Base-by-base conservation (phyloP, 2,329 filamentous ascomycete genomes). In the Teratosphaeria gauchensis region DNA sequence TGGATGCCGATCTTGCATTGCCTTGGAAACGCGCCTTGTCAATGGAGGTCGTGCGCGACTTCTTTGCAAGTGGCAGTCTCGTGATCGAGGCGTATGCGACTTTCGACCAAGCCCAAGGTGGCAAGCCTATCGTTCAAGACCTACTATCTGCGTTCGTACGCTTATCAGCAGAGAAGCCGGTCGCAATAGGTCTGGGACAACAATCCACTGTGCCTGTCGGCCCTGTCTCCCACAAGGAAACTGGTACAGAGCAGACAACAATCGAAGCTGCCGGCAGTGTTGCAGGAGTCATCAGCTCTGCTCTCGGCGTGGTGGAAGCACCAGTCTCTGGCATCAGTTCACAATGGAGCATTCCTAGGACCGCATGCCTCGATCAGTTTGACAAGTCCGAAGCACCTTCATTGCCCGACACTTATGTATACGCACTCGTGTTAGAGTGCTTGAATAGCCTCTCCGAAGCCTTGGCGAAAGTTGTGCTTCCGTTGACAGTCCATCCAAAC, bases 371-470 rank as follows among this genome's bases (percentile, higher is more conserved):
- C 61, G 94, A 99, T 66, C 90, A 96, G 63, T 82, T 97, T 21
- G 94, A 99, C 75, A 99, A 97, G 72, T 83, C 85, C 0, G 92
- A 96, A 54, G 82, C 92, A 0, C 91, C 92, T 3, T 67, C 78
- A 0, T 83, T 95, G 24, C 94, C 94, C 0, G 92, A 96, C 61
- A 96, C 94, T 0, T 99, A 99, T 68, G 82, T 96, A 7, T 97
- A 96, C 74, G 90, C 88, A 62, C 78, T 99, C 54, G 89, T 92
- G 1, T 76, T 99, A 51, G 88, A 89, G 2, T 97, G 92, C 68
- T 87, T 99, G 60, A 92, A 89, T 52, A 90, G 86, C 1, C 82
- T 99, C 55, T 95, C 92, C 0, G 94, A 99, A 69, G 91, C 90
- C 1, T 78, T 99, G 19, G 94, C 92, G 32, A 96, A 92, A 71